Conservation (phyloP, 179 eudicot genomes). For the Silene noctiflora region DNA sequence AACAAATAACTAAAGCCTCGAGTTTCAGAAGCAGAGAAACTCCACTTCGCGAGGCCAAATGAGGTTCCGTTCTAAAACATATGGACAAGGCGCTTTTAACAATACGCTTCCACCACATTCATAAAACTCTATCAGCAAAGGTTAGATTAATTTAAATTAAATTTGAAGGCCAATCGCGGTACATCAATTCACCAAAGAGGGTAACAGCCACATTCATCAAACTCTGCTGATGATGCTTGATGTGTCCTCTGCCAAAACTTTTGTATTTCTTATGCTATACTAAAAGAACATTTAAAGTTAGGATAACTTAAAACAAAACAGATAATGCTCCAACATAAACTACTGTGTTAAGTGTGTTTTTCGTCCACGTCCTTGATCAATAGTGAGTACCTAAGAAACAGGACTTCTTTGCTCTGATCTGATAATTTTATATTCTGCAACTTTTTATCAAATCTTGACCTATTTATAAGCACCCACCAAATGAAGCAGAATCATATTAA, state of each 20-base stretch:
- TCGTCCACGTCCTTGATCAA: conserved; percentile 21
- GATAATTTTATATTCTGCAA: conserved; percentile 19
- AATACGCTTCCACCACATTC: too few species aligned
- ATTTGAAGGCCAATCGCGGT: background rate
- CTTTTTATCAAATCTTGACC: conserved; percentile 9
- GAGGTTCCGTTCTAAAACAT: background rate
- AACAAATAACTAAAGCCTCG: background rate
- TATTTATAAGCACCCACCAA: conserved; percentile 41
- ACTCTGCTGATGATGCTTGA: background rate
- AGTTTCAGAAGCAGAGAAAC: too few species aligned
- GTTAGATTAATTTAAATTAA: too few species aligned
- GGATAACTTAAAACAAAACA: conserved; percentile 21
- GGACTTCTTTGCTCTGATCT: conserved; percentile 17
- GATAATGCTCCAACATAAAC: conserved; percentile 16
- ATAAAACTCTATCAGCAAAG: too few species aligned
- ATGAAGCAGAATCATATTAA: conserved; percentile 15
- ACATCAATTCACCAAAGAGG: too few species aligned
- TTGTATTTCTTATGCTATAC: conserved; percentile 5
- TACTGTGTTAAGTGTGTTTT: conserved; percentile 10
- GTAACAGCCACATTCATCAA: too few species aligned
- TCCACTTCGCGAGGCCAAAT: background rate
- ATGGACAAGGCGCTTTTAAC: too few species aligned
- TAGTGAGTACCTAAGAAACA: conserved; percentile 12
- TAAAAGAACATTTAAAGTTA: background rate
- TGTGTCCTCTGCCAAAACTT: background rate